Evolutionary conservation across 78 protist species (phyloP).

Genomic region (Planoprotostelium fungivorum): DNA sequence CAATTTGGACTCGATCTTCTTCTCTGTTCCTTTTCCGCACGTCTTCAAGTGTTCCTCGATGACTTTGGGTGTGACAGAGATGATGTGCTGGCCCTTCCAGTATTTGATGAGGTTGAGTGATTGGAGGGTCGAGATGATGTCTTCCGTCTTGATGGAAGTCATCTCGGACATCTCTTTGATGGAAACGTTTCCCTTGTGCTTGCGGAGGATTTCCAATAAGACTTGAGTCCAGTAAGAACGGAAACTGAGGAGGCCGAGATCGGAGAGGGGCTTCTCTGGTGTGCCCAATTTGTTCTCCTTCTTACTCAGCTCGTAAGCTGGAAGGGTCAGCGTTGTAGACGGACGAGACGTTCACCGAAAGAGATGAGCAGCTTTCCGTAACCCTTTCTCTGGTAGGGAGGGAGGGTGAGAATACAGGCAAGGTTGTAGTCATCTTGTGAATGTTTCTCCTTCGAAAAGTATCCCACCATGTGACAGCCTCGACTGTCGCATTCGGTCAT

Average conservation of each 20-base stretch:
- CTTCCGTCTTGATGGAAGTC: constrained; percentile 75
- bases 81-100: constrained; percentile 85
- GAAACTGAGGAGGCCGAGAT: constrained; percentile 90
- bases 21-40: constrained; percentile 36
- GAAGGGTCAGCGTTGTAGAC: neutral
- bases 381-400: constrained; percentile 93
- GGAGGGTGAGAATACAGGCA: constrained; percentile 94
- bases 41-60: constrained; percentile 67
- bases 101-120: constrained; percentile 75
- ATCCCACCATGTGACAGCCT: constrained; percentile 94
- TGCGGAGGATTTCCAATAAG: constrained; percentile 28
- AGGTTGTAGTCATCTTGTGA: constrained; percentile 80
- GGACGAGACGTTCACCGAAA: constrained; percentile 30
- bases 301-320: constrained; percentile 87
- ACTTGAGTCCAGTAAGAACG: constrained; percentile 81
- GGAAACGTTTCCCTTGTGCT: constrained; percentile 33
- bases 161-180: constrained; percentile 60
- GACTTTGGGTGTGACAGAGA: constrained; percentile 77
- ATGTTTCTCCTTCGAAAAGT: constrained; percentile 91
- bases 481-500: constrained; percentile 78
- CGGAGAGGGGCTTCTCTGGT: constrained; percentile 98
- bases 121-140: constrained; percentile 80
- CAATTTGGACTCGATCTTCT: constrained; percentile 47
- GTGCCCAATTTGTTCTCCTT: constrained; percentile 88
- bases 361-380: constrained; percentile 90